Evolutionary conservation across 2,329 filamentous ascomycete genomes (phyloP).

Genomic region (Cadophora gregata): DNA sequence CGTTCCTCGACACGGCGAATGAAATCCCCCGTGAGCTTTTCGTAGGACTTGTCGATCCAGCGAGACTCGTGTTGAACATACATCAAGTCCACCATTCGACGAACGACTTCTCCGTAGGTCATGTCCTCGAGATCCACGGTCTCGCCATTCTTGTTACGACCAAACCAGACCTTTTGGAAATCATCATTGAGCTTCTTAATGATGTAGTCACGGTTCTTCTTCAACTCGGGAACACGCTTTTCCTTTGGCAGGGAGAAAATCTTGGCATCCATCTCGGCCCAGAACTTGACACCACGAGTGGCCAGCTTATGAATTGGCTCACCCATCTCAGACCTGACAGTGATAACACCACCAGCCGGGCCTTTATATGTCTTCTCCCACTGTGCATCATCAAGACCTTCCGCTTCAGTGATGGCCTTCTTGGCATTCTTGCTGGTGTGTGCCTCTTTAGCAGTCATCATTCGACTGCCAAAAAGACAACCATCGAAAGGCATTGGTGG

Average conservation of each 20-base stretch:
- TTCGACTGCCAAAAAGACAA: conserved; percentile 86
- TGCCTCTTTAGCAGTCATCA: conserved; percentile 95
- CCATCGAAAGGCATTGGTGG: conserved; percentile 95
- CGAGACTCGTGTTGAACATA: conserved; percentile 89
- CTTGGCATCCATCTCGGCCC: conserved; percentile 98
- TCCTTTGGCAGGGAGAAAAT: conserved; percentile 94
- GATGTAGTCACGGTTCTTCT: conserved; percentile 88
- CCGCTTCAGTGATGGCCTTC: conserved; percentile 86
- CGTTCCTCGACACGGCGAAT: conserved; percentile 97
- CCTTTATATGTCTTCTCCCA: conserved; percentile 97
- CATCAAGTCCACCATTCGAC: conserved; percentile 86
- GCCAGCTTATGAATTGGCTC: conserved; percentile 99
- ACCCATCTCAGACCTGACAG: conserved; percentile 97
- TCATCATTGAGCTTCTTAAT: conserved; percentile 96
- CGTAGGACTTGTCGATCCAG: conserved; percentile 89
- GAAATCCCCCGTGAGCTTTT: conserved; percentile 88
- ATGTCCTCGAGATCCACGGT: conserved; percentile 92
- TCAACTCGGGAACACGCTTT: conserved; percentile 85
- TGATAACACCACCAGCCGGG: conserved; percentile 90
- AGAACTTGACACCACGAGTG: conserved; percentile 93
- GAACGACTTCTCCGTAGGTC: conserved; percentile 89
- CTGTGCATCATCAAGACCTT: conserved; percentile 78
- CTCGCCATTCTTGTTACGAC: conserved; percentile 79
- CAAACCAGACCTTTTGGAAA: conserved; percentile 98
- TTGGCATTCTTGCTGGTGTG: conserved; percentile 88